phyloP scores from a whole-genome alignment of 2,329 filamentous ascomycete genomes.

The Fusarium xyrophilum region DNA sequence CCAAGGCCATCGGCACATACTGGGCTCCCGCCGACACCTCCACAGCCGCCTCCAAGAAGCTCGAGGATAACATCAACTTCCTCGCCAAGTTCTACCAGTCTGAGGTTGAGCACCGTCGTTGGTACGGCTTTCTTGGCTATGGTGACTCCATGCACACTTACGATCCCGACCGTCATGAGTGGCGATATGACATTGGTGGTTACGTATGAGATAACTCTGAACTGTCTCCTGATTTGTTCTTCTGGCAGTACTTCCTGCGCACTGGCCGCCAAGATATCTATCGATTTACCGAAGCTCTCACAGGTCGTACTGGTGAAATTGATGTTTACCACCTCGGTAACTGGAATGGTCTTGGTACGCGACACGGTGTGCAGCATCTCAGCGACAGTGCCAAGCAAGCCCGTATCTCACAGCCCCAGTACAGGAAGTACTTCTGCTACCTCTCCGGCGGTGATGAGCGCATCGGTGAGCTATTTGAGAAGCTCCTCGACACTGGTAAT shows the following conservation, averaged over 20 bases:
- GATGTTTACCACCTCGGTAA: constrained; percentile 67
- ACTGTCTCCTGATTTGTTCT: constrained; percentile 66
- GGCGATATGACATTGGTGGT: constrained; percentile 69
- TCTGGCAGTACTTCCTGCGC: constrained; percentile 68
- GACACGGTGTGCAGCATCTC: constrained; percentile 69
- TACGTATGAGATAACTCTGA: constrained; percentile 72
- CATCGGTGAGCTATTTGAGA: constrained; percentile 60
- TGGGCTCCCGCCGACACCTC: constrained; percentile 54
- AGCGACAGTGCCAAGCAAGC: constrained; percentile 67
- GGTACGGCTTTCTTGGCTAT: constrained; percentile 70
- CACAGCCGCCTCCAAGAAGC: constrained; percentile 40
- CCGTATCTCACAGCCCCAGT: constrained; percentile 63
- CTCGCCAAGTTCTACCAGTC: constrained; percentile 62
- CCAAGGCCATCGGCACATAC: constrained; percentile 61
- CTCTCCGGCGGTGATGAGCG: constrained; percentile 66
- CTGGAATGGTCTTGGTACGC: constrained; percentile 66
- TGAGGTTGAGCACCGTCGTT: constrained; percentile 63
- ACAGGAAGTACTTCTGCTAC: constrained; percentile 62
- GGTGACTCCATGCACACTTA: constrained; percentile 71
- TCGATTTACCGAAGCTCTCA: constrained; percentile 64
- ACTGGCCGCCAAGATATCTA: constrained; percentile 65
- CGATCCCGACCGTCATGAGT: constrained; percentile 63
- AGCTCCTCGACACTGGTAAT: constrained; percentile 58
- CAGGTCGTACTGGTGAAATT: constrained; percentile 66
- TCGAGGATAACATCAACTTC: constrained; percentile 63